These are phyloP conservation scores for Mediolabrus comicus DNA, from an alignment of 108 stramenopile species.

Conservation along the genomic window DNA sequence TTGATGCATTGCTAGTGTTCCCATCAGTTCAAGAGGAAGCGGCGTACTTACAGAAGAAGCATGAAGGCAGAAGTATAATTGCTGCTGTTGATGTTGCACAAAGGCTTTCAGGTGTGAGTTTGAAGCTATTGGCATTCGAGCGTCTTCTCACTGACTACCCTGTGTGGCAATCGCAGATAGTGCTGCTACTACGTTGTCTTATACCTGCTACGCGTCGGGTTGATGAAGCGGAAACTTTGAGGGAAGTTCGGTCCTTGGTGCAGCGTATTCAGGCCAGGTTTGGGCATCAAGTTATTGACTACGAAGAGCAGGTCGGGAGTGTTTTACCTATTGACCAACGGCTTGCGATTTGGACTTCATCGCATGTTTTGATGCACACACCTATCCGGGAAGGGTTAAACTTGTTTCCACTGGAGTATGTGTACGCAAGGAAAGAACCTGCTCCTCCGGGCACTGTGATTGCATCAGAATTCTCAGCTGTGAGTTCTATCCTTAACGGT, in stretches of 20 bases:
- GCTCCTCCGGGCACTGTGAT: conserved; percentile 92
- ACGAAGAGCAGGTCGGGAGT: conserved; percentile 82
- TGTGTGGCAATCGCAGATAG: conserved; percentile 85
- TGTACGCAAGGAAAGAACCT: conserved; percentile 76
- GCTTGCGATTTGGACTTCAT: conserved; percentile 84
- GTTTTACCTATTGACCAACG: conserved; percentile 78
- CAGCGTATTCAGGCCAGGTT: conserved; percentile 79
- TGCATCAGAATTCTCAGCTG: conserved; percentile 96
- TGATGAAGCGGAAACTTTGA: conserved; percentile 82
- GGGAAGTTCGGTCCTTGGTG: conserved; percentile 76
- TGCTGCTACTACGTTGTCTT: conserved; percentile 91
- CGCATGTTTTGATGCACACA: conserved; percentile 87
- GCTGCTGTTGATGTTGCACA: conserved; percentile 92
- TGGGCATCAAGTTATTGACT: conserved; percentile 87
- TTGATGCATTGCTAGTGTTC: conserved; percentile 65
- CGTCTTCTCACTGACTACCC: conserved; percentile 93
- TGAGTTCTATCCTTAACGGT: conserved; percentile 94
- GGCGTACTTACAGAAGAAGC: conserved; percentile 58
- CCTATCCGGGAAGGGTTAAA: conserved; percentile 97
- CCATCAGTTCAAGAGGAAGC: conserved; percentile 63
- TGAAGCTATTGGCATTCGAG: conserved; percentile 96
- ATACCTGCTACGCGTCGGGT: conserved; percentile 78
- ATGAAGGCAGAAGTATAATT: conserved; percentile 81
- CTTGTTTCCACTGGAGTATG: conserved; percentile 96
- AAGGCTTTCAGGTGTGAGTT: conserved; percentile 88